These are phyloP conservation scores for Discostella stelligeroides DNA, from an alignment of 108 stramenopile species.

Conservation along the genomic window DNA sequence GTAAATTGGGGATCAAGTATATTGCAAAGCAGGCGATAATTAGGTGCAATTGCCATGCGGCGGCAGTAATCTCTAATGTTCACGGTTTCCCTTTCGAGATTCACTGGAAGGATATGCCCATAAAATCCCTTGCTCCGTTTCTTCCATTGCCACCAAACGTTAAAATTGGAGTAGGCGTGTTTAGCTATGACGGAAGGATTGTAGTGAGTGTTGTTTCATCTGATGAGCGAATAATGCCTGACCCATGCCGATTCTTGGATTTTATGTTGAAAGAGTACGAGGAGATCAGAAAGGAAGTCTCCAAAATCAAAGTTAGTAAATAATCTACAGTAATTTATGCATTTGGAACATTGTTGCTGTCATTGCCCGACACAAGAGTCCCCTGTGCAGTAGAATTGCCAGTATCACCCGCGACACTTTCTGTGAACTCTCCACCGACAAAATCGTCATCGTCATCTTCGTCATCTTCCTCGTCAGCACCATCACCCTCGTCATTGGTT, in stretches of 20 bases:
- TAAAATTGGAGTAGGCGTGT: constrained; percentile 20
- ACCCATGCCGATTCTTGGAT: constrained; percentile 25
- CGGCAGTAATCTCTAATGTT: constrained; percentile 34
- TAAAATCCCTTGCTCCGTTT: constrained; percentile 26
- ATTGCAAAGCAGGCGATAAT: constrained; percentile 22
- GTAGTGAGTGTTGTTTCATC: constrained; percentile 9
- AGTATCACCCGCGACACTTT: too few relatives aligned
- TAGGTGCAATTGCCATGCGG: constrained; percentile 21
- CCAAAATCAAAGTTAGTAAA: neutral
- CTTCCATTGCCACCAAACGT: constrained; percentile 37
- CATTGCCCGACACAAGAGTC: neutral
- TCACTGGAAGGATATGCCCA: constrained; percentile 20
- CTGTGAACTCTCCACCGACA: constrained; percentile 4
- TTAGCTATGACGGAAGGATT: constrained; percentile 18
- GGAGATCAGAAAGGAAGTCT: constrained; percentile 9
- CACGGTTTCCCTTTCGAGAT: constrained; percentile 22
- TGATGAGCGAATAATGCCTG: constrained; percentile 23
- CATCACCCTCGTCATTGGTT: constrained; percentile 12
- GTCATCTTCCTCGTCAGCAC: constrained; percentile 17
- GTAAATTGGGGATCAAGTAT: constrained; percentile 2
- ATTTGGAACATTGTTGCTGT: too few relatives aligned
- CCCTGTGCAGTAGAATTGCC: neutral
- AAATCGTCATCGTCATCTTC: constrained; percentile 23
- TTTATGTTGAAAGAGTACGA: constrained; percentile 45
- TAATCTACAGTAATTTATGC: too few relatives aligned